Percentiles rank a stretch among this genome's conserved stretches.
Conservation (phyloP, 108 stramenopile genomes). For the Craspedostauros australis region DNA sequence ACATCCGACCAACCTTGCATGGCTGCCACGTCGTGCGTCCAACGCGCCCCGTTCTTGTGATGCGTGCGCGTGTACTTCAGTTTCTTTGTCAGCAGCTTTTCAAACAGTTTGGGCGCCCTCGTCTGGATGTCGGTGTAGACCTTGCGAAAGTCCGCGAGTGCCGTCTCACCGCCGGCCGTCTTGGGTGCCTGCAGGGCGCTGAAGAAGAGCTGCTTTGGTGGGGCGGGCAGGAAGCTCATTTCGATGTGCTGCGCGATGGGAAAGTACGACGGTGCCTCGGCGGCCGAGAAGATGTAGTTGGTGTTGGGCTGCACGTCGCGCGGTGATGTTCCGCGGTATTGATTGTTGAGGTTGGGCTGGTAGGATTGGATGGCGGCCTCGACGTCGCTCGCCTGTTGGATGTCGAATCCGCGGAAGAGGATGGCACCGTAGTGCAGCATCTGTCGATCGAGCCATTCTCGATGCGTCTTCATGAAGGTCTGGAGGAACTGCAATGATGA, state of each 20-base stretch:
- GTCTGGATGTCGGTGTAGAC: conserved; percentile 28
- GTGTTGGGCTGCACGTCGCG: conserved; percentile 8
- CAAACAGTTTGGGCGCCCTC: conserved; percentile 6
- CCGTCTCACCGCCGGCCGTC: conserved; percentile 26
- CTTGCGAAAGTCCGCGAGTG: conserved; percentile 30
- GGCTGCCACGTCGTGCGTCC: conserved; percentile 19
- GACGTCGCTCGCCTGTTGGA: conserved; percentile 9
- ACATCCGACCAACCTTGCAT: conserved; percentile 25
- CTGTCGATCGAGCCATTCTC: conserved; percentile 16
- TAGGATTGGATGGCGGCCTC: conserved; percentile 6
- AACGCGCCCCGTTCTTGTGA: conserved; percentile 10
- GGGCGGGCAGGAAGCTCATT: conserved; percentile 35
- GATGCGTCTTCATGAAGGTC: conserved; percentile 6
- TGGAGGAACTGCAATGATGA: no score
- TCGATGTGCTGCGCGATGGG: conserved; percentile 33
- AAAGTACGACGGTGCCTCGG: conserved; percentile 15
- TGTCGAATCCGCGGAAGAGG: conserved; percentile 25
- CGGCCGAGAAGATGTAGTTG: conserved; percentile 22
- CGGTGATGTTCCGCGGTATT: conserved; percentile 29
- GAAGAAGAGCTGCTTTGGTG: conserved; percentile 27
- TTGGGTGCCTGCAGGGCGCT: conserved; percentile 23
- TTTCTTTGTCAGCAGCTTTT: conserved; percentile 28
- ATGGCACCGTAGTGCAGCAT: conserved; percentile 23
- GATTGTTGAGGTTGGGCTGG: conserved; percentile 20
- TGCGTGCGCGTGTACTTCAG: conserved; percentile 30